phyloP scores from a whole-genome alignment of 176 grass and related monocot genomes.

The Aegilops sharonensis region DNA sequence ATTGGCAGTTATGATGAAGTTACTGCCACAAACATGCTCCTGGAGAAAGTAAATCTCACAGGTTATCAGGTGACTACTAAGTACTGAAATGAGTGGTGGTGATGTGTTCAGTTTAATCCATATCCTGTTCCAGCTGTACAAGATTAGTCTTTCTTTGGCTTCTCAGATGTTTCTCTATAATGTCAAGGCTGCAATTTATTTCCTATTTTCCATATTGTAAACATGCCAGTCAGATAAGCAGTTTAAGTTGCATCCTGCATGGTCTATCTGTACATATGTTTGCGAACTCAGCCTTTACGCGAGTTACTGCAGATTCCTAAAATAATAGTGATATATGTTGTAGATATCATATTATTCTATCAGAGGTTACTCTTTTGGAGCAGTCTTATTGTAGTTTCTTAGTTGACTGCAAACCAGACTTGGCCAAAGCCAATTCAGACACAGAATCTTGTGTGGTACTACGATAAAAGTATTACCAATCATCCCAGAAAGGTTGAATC shows the following conservation, averaged over 20 bases:
- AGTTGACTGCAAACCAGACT: conserved; percentile 10
- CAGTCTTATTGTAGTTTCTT: conserved; percentile 11
- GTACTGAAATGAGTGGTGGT: conserved; percentile 8
- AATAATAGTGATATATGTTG: neutral
- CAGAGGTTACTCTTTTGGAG: neutral
- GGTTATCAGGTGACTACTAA: conserved; percentile 78
- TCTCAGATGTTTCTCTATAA: no score
- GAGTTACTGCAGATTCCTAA: neutral
- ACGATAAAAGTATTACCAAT: conserved; percentile 1
- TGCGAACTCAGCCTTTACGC: neutral
- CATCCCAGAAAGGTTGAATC: neutral
- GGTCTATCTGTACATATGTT: neutral
- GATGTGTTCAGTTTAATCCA: conserved; percentile 17
- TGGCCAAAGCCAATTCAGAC: neutral
- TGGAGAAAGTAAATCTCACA: conserved; percentile 72
- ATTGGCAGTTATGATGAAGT: conserved; percentile 80
- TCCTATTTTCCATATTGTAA: conserved; percentile 21
- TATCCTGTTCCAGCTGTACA: neutral
- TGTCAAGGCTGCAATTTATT: neutral
- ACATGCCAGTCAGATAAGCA: neutral
- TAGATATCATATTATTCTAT: conserved; percentile 19
- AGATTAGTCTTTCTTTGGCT: neutral
- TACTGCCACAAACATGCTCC: conserved; percentile 58
- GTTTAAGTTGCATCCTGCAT: conserved; percentile 30
- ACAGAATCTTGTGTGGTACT: conserved; percentile 14